phyloP scores from a whole-genome alignment of 2,329 filamentous ascomycete species.

The Aspergillus latus region DNA sequence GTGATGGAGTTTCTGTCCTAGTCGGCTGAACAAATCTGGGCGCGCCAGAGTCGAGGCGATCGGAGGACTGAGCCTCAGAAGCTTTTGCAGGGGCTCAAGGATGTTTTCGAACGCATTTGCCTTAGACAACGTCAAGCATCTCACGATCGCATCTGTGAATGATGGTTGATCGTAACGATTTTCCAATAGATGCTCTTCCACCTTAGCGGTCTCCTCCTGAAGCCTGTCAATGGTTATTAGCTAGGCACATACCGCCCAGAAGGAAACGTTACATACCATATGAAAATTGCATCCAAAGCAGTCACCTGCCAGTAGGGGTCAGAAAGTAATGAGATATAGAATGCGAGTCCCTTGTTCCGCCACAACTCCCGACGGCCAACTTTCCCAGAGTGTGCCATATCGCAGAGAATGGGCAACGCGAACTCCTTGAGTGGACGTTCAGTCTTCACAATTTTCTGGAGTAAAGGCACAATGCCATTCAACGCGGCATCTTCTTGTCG shows the following conservation, averaged over 20 bases:
- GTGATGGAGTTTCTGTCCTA: constrained; percentile 82
- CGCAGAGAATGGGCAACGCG: constrained; percentile 90
- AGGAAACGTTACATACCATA: constrained; percentile 63
- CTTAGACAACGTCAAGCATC: constrained; percentile 83
- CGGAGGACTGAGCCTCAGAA: constrained; percentile 84
- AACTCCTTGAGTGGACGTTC: constrained; percentile 95
- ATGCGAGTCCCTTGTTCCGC: constrained; percentile 94
- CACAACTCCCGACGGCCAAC: constrained; percentile 90
- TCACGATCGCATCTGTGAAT: constrained; percentile 81
- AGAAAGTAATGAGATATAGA: constrained; percentile 87
- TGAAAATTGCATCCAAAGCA: constrained; percentile 93
- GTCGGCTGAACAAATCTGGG: constrained; percentile 82
- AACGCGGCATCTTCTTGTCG: constrained; percentile 94
- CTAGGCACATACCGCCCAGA: not conserved
- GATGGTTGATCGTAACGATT: constrained; percentile 53
- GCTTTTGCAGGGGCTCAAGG: constrained; percentile 87
- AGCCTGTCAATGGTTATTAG: constrained; percentile 55
- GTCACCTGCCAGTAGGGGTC: constrained; percentile 99
- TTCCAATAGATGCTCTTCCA: constrained; percentile 82
- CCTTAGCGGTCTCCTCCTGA: constrained; percentile 96
- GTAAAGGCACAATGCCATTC: constrained; percentile 87
- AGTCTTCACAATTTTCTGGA: constrained; percentile 90
- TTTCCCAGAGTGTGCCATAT: constrained; percentile 97
- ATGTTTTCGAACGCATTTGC: constrained; percentile 94
- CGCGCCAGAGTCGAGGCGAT: constrained; percentile 81